phyloP scores from a whole-genome alignment of 257 asterid species.

The Lithospermum erythrorhizon region DNA sequence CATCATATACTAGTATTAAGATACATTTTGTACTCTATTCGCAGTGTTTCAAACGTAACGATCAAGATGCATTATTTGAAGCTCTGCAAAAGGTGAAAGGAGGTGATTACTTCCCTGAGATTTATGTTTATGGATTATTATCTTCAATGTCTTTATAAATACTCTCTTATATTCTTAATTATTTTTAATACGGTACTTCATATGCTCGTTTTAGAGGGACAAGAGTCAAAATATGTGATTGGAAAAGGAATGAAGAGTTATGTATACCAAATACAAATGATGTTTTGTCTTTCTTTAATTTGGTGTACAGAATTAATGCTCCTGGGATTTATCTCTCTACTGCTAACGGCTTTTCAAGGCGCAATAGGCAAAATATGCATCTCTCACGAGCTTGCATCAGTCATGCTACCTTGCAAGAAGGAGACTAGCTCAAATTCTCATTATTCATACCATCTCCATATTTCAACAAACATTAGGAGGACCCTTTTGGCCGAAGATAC shows the following conservation, averaged over 20 bases:
- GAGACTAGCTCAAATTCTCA: neutral
- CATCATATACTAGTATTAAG: neutral
- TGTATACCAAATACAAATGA: neutral
- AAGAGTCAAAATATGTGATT: too few relatives aligned
- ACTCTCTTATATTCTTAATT: too few relatives aligned
- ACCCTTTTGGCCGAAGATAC: slow-evolving; percentile 33
- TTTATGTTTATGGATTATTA: too few relatives aligned
- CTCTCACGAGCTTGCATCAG: slow-evolving; percentile 31
- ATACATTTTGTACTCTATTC: neutral
- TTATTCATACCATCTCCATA: slow-evolving; percentile 1
- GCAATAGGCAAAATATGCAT: slow-evolving; percentile 45
- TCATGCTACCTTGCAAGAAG: slow-evolving; percentile 73
- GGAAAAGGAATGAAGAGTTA: too few relatives aligned
- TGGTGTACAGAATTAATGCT: slow-evolving; percentile 72
- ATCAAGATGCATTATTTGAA: slow-evolving; percentile 40
- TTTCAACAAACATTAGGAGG: slow-evolving; percentile 13
- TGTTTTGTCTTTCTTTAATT: neutral
- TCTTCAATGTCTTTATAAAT: too few relatives aligned
- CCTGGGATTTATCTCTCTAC: slow-evolving; percentile 76
- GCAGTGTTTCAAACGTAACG: slow-evolving; percentile 45
- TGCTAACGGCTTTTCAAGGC: slow-evolving; percentile 62
- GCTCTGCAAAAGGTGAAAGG: slow-evolving; percentile 73
- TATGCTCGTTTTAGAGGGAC: too few relatives aligned
- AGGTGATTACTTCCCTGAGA: slow-evolving; percentile 34
- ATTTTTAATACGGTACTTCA: too few relatives aligned